Evolutionary conservation across 805 yeast genomes (phyloP), one percentile per base, ranked within the genome.

Genomic region (Myxozyma nipponensis): DNA sequence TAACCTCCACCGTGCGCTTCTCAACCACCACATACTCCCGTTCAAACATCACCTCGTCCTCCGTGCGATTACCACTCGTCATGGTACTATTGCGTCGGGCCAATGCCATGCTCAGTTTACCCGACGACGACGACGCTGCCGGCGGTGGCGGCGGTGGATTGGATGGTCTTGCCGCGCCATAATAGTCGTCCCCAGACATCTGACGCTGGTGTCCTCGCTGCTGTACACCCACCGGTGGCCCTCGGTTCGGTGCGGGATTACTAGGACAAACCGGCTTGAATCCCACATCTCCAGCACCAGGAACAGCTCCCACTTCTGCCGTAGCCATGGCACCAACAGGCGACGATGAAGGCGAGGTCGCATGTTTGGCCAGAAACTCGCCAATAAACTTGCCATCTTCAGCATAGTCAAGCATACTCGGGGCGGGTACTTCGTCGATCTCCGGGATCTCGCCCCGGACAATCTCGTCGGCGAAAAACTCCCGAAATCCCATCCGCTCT

Each of bases 21-120:
- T 91, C 98, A 25, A 91, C 90, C 36, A 91, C 95, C 30, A 91
- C 98, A 61, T 91, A 91, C 62, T 89, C 97, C 58, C 80, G 82
- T 60, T 88, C 96, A 49, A 82, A 49, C 57, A 53, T 49, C 15
- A 53, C 51, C 23, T 54, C 58, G 32, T 54, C 53, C 30, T 54
- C 58, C 7, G 13, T 28, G 32, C 32, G 32, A 7, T 28, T 7
- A 9, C 13, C 13, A n/a, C n/a, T n/a, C n/a, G n/a, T n/a, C n/a
- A n/a, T n/a, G n/a, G n/a, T n/a, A n/a, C n/a, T n/a, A 28, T 28
- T 28, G 3, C 62, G 58, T 21, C 46, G 54, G 17, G 49, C 54
- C 3, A 46, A 22, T 7, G 38, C 19, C 6, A 6, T n/a, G 15
- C 19, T 17, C 17, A 6, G 6, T 5, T n/a, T 18, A 17, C 21